Percentiles rank a stretch among this genome's conserved stretches.
These are phyloP conservation scores for Aureobasidium pullulans DNA, from an alignment of 2,329 filamentous ascomycete genomes.

Conservation along the genomic window DNA sequence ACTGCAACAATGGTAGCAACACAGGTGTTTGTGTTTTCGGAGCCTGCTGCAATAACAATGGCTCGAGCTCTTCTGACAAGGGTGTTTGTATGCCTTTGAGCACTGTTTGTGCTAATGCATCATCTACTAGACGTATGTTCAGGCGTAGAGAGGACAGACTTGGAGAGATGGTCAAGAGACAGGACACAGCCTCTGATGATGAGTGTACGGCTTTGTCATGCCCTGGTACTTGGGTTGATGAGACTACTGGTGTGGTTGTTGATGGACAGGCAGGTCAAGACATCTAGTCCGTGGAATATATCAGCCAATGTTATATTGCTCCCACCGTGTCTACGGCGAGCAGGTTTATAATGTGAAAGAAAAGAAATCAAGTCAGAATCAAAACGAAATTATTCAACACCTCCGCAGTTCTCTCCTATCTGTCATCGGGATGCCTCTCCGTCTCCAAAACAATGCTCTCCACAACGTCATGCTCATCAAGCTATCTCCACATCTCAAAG, in stretches of 20 bases:
- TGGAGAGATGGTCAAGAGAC: not conserved
- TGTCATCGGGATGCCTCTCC: too few relatives aligned
- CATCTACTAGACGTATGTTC: not conserved
- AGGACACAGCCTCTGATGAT: not conserved
- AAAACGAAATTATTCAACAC: too few relatives aligned
- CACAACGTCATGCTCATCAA: too few relatives aligned
- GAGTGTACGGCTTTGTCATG: not conserved
- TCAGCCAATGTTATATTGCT: too few relatives aligned
- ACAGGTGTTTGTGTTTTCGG: not conserved
- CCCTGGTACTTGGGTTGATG: not conserved
- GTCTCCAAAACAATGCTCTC: too few relatives aligned
- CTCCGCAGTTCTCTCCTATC: too few relatives aligned
- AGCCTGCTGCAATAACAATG: not conserved
- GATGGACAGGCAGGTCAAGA: not conserved
- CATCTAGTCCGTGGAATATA: too few relatives aligned
- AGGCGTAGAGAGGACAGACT: not conserved
- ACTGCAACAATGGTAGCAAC: not conserved
- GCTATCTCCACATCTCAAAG: too few relatives aligned
- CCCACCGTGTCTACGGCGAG: too few relatives aligned
- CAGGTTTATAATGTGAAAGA: too few relatives aligned
- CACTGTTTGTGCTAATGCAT: not conserved
- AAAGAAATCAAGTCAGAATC: too few relatives aligned
- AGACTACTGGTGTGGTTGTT: not conserved
- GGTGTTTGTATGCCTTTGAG: not conserved
- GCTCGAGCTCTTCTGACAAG: not conserved